Evolutionary conservation across 129 eudicot species (phyloP).

Genomic region (Erigeron canadensis): DNA sequence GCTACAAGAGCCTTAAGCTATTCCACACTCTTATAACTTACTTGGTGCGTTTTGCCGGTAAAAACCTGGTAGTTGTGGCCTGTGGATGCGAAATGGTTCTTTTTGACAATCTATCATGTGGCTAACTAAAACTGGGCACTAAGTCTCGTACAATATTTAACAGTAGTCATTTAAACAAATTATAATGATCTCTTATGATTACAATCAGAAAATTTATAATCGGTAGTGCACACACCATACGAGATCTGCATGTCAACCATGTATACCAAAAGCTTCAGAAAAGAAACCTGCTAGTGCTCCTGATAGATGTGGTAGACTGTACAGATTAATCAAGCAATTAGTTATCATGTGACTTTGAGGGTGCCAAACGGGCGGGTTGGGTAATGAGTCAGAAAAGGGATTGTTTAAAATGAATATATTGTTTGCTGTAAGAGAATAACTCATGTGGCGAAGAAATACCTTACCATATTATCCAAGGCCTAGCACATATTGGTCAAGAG

Average conservation of each 20-base stretch:
- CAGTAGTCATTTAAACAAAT: not conserved
- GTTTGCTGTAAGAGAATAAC: not conserved
- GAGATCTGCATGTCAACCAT: constrained; percentile 17
- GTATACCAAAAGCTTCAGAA: constrained; percentile 15
- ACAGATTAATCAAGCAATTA: not conserved
- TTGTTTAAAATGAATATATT: not conserved
- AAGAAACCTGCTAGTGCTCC: constrained; percentile 3
- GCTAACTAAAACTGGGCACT: too few species aligned
- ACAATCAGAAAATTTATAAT: constrained; percentile 17
- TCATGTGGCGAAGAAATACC: constrained; percentile 8
- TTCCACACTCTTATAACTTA: too few species aligned
- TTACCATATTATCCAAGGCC: constrained; percentile 60
- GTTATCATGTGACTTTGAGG: not conserved
- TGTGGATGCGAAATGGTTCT: too few species aligned
- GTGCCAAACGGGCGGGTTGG: not conserved
- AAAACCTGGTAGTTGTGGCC: too few species aligned
- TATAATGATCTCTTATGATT: constrained; percentile 7
- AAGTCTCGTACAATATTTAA: too few species aligned
- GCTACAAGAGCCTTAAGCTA: too few species aligned
- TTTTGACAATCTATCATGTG: too few species aligned
- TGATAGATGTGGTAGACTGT: constrained; percentile 5
- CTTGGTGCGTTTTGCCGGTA: too few species aligned
- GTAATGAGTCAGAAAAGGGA: not conserved
- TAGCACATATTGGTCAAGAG: constrained; percentile 80
- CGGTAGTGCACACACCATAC: constrained; percentile 7